Evolutionary conservation across 192 early-diverging fungal genomes (phyloP).

Genomic region (Obelidium mucronatum): DNA sequence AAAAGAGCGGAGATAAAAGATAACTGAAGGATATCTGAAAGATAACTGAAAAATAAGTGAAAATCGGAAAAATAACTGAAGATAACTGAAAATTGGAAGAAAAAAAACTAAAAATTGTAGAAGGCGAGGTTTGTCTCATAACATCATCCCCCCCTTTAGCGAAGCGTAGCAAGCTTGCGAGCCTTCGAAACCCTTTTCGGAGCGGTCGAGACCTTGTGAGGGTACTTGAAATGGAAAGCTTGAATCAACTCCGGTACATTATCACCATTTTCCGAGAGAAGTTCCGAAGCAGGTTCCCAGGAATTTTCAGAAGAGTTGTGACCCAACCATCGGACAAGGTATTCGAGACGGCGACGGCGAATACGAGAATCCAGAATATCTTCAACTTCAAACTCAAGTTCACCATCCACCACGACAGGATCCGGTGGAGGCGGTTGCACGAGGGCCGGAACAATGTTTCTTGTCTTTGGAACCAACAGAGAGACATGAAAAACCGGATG

Average conservation of each 20-base stretch:
- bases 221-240: background rate
- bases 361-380: slow-evolving; percentile 6
- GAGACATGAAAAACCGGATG: slow-evolving; percentile 18
- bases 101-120: no score
- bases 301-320: slow-evolving; percentile 21
- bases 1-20: background rate
- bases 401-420: slow-evolving; percentile 3
- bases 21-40: background rate
- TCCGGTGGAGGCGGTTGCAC: slow-evolving; percentile 1
- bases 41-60: no score
- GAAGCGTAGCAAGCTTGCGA: background rate
- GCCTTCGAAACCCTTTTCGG: background rate
- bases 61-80: no score
- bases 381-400: slow-evolving; percentile 9
- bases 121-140: background rate
- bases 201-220: background rate
- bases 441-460: background rate
- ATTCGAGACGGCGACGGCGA: slow-evolving; percentile 3
- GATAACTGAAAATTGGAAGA: no score
- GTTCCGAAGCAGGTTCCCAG: slow-evolving; percentile 33
- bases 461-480: background rate
- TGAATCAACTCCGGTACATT: background rate
- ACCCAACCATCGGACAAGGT: slow-evolving; percentile 36
- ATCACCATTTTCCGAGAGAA: background rate
- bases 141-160: slow-evolving; percentile 24